Evolutionary conservation across 768 basidiomycete species (phyloP), one percentile per base, ranked within the genome.

Genomic region (Chiua virens): DNA sequence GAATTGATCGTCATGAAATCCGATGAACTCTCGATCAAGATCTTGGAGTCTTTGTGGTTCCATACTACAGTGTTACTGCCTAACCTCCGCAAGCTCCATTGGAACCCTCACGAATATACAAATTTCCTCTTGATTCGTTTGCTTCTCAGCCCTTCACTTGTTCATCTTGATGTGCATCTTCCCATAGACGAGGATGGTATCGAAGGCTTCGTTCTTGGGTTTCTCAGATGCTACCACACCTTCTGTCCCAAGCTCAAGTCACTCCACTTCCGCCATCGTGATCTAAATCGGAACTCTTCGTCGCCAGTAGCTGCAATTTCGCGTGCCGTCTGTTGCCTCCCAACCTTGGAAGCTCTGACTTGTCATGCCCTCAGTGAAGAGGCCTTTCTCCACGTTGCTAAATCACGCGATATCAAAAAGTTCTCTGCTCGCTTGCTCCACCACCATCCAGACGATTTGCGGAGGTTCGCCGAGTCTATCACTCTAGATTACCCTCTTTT

Each of bases 201-300:
- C 15, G 47, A 40, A 20, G 39, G 25, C 20, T 45, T 47, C 5
- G 28, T 44, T 6, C 3, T 47, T 1, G 57, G 30, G 5, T 43
- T 58, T 20, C 47, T 58, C 20, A 30, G 58, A 21, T n/a, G n/a
- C 8, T 47, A 32, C 42, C 49, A 44, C 35, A 34, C n/a, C 8
- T 27, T 56, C 11, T 57, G 49, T 23, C 54, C 49, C 40, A 43
- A 44, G 20, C 44, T 58, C 41, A 47, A 40, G 38, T 53, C 56
- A 20, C 35, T 57, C 25, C 5, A 28, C 18, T 40, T 50, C 1
- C 30, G 13, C 30, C 30, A 30, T 14, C 14, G 2, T 30, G 2
- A 14, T n/a, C n/a, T n/a, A n/a, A n/a, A n/a, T 27, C 25, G 25
- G 15, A 17, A 34, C 3, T 5, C 34, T 1, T 34, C 15, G 7